These are phyloP conservation scores for Chamaecyparis obtusa DNA, from an alignment of 75 land plant genomes.

Conservation along the genomic window DNA sequence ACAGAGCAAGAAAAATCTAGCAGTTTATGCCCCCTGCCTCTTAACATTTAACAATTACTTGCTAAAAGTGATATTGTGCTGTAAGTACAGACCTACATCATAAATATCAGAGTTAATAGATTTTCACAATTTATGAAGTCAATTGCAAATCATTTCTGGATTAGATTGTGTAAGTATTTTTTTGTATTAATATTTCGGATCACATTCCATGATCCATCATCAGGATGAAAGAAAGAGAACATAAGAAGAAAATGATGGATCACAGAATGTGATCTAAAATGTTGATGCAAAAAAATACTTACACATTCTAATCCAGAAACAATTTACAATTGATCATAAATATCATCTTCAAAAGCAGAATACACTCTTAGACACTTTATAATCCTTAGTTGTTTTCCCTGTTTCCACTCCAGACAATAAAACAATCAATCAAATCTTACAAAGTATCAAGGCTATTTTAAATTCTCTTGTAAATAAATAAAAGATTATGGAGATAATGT, in stretches of 20 bases:
- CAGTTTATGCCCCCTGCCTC: not conserved
- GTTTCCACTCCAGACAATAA: not conserved
- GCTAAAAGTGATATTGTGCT: not conserved
- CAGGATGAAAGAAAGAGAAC: too few relatives aligned
- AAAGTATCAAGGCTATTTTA: not conserved
- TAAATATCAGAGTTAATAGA: too few relatives aligned
- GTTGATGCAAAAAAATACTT: too few relatives aligned
- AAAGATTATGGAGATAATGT: not conserved
- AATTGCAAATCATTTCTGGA: too few relatives aligned
- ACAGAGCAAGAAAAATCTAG: not conserved
- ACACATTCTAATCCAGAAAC: too few relatives aligned
- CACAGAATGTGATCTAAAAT: too few relatives aligned
- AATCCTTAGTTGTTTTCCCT: not conserved
- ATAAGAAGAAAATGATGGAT: too few relatives aligned
- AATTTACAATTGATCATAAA: too few relatives aligned
- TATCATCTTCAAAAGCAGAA: not conserved
- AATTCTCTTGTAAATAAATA: not conserved
- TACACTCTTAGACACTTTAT: not conserved
- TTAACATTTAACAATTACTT: not conserved
- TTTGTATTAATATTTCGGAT: too few relatives aligned
- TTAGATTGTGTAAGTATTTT: too few relatives aligned
- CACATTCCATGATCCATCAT: too few relatives aligned
- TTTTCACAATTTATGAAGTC: too few relatives aligned
- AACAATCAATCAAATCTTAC: not conserved
- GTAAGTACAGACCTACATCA: not conserved